Base-by-base conservation (phyloP, 148 eudicot genomes). In the Nepenthes gracilis region DNA sequence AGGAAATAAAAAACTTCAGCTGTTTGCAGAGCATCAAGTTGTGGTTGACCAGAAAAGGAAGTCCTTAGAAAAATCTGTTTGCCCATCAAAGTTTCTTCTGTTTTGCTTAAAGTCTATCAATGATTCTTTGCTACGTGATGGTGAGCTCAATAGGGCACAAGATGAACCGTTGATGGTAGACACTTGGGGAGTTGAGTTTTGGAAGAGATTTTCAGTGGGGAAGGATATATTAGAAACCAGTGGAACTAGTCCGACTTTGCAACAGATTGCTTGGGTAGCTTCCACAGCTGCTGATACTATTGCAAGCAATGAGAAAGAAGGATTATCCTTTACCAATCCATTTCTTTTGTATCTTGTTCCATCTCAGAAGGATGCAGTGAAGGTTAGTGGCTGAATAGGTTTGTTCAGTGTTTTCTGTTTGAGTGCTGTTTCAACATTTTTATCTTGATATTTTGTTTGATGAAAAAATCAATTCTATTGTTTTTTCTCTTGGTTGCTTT, bases 201-300 rank as follows among this genome's bases (percentile, higher is more conserved):
- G 96, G 98, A 82, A 76, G 62, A 67, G 70, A 63, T 85, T 69
- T 77, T 73, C 79, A 6, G 33, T 40, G 64, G 91, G 95, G 36
- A 75, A 67, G 61, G 87, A 88, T 72, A 63, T 85, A 52, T 33
- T 88, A 54, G 96, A 84, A 64, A 82, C 72, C 9, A 74, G 77
- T 67, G 77, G 77, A 53, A 66, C 69, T 68, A 72, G 79, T 73
- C 72, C 94, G 7, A 78, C 80, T 9, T 32, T 72, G 53, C 81
- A 88, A 64, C 88, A 88, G 63, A 86, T 88, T 67, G 86, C 98
- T 58, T 92, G 98, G 98, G 73, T 86, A 33, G 88, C 86, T 51
- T 75, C 98, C 48, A 67, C 91, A 23, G 85, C 96, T 64, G 81
- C 96, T 56, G 96, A 92, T 74, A 72, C 73, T 62, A 78, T 92